Conservation (phyloP, 495 filamentous ascomycete species). For the Parmelia sp. region DNA sequence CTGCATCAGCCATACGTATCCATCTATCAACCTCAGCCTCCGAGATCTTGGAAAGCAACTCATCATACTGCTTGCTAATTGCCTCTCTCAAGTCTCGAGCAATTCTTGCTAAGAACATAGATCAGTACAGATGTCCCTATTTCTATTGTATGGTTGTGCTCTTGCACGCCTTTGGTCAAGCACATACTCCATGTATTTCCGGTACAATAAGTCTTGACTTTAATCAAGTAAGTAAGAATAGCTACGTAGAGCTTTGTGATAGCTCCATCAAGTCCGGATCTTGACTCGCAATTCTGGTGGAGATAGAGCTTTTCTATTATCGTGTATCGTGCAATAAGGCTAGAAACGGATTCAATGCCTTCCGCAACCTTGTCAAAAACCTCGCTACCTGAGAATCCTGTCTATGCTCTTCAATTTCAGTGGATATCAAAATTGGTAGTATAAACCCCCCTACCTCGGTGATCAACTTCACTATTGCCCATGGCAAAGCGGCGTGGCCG, state of each 20-base stretch:
- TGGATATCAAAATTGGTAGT: neutral
- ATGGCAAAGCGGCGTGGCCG: constrained; percentile 8
- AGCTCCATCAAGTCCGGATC: neutral
- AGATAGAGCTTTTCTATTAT: constrained; percentile 5
- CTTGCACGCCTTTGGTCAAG: neutral
- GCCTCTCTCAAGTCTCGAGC: neutral
- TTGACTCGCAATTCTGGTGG: neutral
- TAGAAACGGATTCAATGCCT: neutral
- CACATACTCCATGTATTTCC: neutral
- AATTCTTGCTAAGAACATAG: neutral
- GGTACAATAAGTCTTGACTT: neutral
- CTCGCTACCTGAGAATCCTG: neutral
- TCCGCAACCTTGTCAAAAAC: neutral
- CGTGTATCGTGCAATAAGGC: neutral
- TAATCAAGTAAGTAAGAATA: neutral
- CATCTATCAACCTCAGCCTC: neutral
- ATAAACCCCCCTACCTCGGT: neutral
- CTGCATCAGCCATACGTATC: neutral
- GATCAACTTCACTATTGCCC: constrained; percentile 5
- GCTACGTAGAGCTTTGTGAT: neutral
- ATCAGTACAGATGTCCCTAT: neutral
- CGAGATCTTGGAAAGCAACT: neutral
- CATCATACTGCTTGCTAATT: neutral
- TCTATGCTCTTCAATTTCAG: neutral
- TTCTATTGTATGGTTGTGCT: neutral